Evolutionary conservation across 768 basidiomycete species (phyloP), one percentile per base, ranked within the genome.

Genomic region (Cystobasidium ongulense): DNA sequence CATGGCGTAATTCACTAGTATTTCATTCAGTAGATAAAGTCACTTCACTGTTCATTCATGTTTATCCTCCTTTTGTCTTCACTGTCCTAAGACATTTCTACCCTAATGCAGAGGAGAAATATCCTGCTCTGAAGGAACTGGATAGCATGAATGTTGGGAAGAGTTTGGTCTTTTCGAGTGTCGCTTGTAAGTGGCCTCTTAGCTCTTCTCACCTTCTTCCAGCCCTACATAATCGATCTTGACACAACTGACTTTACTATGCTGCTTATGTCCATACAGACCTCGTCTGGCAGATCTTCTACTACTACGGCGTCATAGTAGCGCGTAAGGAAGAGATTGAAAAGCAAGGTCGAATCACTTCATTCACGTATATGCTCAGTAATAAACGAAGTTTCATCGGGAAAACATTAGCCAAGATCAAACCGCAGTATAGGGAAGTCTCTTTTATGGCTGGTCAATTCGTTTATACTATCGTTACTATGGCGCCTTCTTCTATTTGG

Each of bases 1-100:
- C 95, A 11, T 99, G 96, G 96, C 86, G 96, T 75, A 99, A 99
- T 79, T 94, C 91, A 76, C 87, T 99, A 27, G 96, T 99, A 1
- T 99, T 99, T 83, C 96, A 99, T 79, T 93, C 95, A 78, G 85
- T 87, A 70, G 96, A 99, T 81, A 98, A 75, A 63, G 90, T 97
- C 79, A 97, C 91, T 21, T 92, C 90, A 11, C 83, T 99, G 29
- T 98, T 94, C 82, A 87, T 99, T 36, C 96, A 99, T 80, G 89
- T 98, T 72, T 97, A 96, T 79, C 86, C 91, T 0, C 91, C 96
- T 0, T 87, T 95, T 75, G 88, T 89, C 1, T 90, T 99, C 78
- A 93, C 91, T 17, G 89, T 93, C 27, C 92, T 98, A 70, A 94
- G 92, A 23, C 95, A 98, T 81, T 91, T 88, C 81, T 96, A 96